These are phyloP conservation scores for Cladosporium sphaerospermum DNA, from an alignment of 2,329 filamentous ascomycete species.

Conservation along the genomic window DNA sequence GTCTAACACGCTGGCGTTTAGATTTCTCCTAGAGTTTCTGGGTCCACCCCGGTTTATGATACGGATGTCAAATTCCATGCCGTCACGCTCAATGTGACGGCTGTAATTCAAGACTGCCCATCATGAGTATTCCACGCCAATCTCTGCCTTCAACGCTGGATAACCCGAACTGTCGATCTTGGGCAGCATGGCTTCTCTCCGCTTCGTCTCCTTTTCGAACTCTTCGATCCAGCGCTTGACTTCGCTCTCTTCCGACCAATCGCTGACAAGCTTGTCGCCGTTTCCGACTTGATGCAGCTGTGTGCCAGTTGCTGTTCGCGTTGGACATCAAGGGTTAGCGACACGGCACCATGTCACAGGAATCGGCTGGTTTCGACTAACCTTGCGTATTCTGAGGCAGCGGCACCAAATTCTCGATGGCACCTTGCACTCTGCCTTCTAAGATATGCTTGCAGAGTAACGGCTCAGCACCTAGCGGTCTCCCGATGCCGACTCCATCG, in stretches of 20 bases:
- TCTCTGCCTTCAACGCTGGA: constrained; percentile 20
- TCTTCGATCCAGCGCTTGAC: constrained; percentile 26
- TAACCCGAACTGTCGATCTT: constrained; percentile 26
- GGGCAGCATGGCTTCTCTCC: constrained; percentile 24
- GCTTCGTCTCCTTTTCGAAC: constrained; percentile 23
- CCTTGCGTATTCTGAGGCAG: constrained; percentile 26
- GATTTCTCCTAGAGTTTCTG: too few relatives aligned
- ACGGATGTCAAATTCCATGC: too few relatives aligned
- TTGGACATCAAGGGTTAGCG: too few relatives aligned
- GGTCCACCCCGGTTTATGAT: too few relatives aligned
- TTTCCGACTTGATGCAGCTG: constrained; percentile 27
- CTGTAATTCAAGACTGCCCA: constrained; percentile 7
- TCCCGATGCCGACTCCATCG: constrained; percentile 26
- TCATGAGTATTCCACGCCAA: constrained; percentile 23
- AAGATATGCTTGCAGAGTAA: constrained; percentile 27
- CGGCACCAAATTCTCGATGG: constrained; percentile 27
- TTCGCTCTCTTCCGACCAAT: constrained; percentile 27
- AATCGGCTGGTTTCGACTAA: too few relatives aligned
- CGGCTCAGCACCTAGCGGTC: constrained; percentile 26
- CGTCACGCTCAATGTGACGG: too few relatives aligned
- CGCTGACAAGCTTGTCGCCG: constrained; percentile 23
- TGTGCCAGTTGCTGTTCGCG: constrained; percentile 18
- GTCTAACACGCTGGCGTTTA: too few relatives aligned
- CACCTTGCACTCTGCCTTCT: constrained; percentile 21
- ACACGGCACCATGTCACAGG: too few relatives aligned